Percentiles rank a stretch among this genome's conserved stretches.
phyloP scores from a whole-genome alignment of 768 basidiomycete genomes.

The Mycena vitilis region DNA sequence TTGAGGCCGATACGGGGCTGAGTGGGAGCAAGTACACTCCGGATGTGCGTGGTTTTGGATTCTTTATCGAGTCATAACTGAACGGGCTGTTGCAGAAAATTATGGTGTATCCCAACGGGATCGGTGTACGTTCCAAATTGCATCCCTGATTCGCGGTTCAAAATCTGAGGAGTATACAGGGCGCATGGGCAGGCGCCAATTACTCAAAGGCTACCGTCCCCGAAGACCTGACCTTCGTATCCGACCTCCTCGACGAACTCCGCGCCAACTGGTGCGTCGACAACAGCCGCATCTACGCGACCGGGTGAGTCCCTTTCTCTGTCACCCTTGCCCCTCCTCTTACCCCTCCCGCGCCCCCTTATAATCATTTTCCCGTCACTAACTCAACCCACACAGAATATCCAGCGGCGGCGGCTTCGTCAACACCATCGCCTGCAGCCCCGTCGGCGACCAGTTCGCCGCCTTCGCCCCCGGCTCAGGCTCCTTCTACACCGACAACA shows the following conservation, averaged over 20 bases:
- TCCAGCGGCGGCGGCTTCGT: constrained; percentile 32
- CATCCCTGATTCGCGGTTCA: not conserved
- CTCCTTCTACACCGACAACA: constrained; percentile 31
- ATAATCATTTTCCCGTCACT: too few relatives aligned
- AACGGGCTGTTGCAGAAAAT: constrained; percentile 13
- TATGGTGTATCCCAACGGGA: constrained; percentile 31
- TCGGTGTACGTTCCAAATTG: constrained; percentile 5
- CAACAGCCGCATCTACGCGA: constrained; percentile 27
- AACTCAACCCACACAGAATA: not conserved
- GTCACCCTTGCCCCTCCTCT: too few relatives aligned
- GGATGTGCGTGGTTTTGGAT: not conserved
- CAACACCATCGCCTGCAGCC: constrained; percentile 27
- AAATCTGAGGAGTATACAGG: not conserved
- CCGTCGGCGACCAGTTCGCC: constrained; percentile 28
- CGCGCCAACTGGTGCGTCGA: constrained; percentile 26
- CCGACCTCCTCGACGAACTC: constrained; percentile 26
- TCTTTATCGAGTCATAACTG: not conserved
- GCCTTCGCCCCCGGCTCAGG: constrained; percentile 27
- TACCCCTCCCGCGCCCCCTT: not conserved
- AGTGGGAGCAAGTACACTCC: constrained; percentile 25
- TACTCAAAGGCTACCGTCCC: constrained; percentile 26
- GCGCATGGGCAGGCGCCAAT: constrained; percentile 31
- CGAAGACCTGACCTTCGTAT: constrained; percentile 25
- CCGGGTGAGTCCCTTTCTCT: constrained; percentile 16
- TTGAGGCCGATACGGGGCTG: constrained; percentile 24